Conservation (phyloP, 768 basidiomycete species). For the Mycena rebaudengoi region DNA sequence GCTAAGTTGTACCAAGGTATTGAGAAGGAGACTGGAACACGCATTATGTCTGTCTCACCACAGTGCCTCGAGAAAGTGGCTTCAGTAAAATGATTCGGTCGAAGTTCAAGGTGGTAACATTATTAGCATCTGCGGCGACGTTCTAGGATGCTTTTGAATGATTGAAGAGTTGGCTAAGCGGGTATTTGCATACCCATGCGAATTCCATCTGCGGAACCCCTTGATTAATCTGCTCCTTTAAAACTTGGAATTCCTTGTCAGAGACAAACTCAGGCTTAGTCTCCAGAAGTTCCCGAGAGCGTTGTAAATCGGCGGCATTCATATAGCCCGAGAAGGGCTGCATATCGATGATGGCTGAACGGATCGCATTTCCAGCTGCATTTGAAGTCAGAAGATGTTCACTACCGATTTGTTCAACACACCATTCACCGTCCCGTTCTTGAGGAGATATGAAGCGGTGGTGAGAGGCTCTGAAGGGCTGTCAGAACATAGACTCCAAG, state of each 20-base stretch:
- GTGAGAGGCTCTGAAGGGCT: conserved; percentile 5
- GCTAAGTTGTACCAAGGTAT: neutral
- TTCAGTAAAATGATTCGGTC: conserved; percentile 15
- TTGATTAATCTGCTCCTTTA: conserved; percentile 5
- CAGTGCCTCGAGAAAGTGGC: conserved; percentile 17
- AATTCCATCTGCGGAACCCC: conserved; percentile 24
- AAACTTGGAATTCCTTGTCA: conserved; percentile 9
- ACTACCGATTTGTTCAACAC: no score
- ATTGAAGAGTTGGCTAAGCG: neutral
- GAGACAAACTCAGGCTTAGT: conserved; percentile 11
- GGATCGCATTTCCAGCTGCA: conserved; percentile 16
- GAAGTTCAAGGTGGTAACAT: conserved; percentile 15
- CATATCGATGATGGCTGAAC: conserved; percentile 14
- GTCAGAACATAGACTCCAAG: neutral
- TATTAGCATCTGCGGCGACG: conserved; percentile 14
- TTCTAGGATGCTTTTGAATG: neutral
- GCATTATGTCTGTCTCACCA: neutral
- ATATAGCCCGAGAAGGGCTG: conserved; percentile 14
- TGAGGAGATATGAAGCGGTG: conserved; percentile 11
- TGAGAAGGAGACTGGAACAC: neutral
- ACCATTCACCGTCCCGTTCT: conserved; percentile 18
- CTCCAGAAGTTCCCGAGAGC: neutral
- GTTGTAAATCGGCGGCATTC: neutral
- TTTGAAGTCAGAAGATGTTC: neutral
- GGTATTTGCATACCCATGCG: conserved; percentile 5